phyloP scores from a whole-genome alignment of 768 basidiomycete species.

The Trametopsis cervina region DNA sequence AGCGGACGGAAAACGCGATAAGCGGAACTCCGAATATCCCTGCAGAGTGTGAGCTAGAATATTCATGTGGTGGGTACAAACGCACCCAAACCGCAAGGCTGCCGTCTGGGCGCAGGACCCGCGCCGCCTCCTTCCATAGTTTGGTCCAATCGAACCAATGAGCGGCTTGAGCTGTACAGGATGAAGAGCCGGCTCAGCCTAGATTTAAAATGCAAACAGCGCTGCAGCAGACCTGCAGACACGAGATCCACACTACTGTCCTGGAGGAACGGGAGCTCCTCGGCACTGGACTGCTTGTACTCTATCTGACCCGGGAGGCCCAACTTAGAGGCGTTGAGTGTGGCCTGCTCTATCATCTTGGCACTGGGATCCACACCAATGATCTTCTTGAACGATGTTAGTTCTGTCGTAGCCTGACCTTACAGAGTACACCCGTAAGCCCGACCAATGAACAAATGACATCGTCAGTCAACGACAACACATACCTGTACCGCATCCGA shows the following conservation, averaged over 20 bases:
- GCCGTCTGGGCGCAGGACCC: conserved; percentile 55
- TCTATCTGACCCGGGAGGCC: conserved; percentile 22
- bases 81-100: conserved; percentile 71
- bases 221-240: conserved; percentile 44
- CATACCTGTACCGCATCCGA: conserved; percentile 83
- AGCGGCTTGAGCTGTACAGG: conserved; percentile 55
- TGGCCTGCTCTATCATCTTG: conserved; percentile 60
- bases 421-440: not conserved
- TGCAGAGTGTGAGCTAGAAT: conserved; percentile 1
- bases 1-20: conserved; percentile 51
- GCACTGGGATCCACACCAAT: conserved; percentile 71
- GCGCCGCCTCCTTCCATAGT: conserved; percentile 61
- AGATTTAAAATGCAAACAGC: not conserved
- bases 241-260: conserved; percentile 58
- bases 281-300: conserved; percentile 39
- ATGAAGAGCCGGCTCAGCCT: not conserved
- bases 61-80: not conserved
- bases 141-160: conserved; percentile 79
- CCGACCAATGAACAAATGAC: not conserved
- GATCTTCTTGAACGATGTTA: conserved; percentile 50
- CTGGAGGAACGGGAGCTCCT: conserved; percentile 44
- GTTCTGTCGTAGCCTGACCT: conserved; percentile 67
- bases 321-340: conserved; percentile 11
- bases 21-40: conserved; percentile 62
- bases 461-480: conserved; percentile 13